phyloP scores from a whole-genome alignment of 352 stramenopile genomes.

The Salisapilia sapeloensis region DNA sequence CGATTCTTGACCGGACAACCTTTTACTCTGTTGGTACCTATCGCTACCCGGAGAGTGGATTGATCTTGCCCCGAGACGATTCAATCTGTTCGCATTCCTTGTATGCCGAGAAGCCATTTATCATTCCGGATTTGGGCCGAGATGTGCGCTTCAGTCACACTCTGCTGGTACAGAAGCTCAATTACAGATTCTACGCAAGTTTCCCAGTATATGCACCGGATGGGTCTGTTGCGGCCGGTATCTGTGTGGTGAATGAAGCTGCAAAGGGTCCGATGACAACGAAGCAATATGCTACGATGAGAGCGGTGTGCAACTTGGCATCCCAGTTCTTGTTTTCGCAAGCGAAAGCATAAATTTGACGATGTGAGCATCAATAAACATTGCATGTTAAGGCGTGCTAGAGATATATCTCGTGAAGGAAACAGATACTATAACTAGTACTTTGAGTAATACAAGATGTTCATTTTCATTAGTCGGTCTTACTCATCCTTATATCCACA shows the following conservation, averaged over 20 bases:
- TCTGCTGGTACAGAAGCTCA: slow-evolving; percentile 14
- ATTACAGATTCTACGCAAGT: slow-evolving; percentile 29
- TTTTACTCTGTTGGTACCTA: slow-evolving; percentile 5
- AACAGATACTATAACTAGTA: too few relatives aligned
- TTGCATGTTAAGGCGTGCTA: too few relatives aligned
- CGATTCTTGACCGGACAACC: too few relatives aligned
- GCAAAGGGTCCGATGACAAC: slow-evolving; percentile 41
- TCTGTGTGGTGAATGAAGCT: slow-evolving; percentile 20
- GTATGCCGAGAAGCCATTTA: slow-evolving; percentile 10
- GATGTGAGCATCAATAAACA: too few relatives aligned
- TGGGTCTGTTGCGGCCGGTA: slow-evolving; percentile 10
- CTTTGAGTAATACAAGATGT: too few relatives aligned
- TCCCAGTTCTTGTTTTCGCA: slow-evolving; percentile 16
- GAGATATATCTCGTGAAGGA: too few relatives aligned
- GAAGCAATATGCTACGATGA: slow-evolving; percentile 64
- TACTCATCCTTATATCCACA: too few relatives aligned
- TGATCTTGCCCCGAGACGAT: slow-evolving; percentile 9
- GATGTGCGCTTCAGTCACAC: slow-evolving; percentile 19
- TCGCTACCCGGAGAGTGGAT: slow-evolving; percentile 4
- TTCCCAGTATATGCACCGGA: slow-evolving; percentile 22
- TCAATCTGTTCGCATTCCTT: slow-evolving; percentile 10
- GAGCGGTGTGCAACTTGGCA: slow-evolving; percentile 29
- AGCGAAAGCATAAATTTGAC: too few relatives aligned
- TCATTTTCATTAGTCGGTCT: too few relatives aligned
- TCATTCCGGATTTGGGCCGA: slow-evolving; percentile 18